Conservation (phyloP, 805 yeast species). For the Wickerhamiella occidentalis region DNA sequence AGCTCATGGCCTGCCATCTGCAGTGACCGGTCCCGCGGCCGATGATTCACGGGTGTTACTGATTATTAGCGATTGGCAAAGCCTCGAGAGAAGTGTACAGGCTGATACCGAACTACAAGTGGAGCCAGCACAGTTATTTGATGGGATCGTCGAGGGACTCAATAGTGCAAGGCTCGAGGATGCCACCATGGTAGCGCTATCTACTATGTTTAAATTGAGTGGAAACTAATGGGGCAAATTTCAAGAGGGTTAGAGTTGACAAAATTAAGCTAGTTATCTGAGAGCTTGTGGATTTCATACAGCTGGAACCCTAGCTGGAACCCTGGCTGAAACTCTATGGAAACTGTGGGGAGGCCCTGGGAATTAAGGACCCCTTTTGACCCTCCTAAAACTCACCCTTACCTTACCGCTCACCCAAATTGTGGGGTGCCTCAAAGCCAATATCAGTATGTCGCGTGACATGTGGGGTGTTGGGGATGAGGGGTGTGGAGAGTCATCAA, state of each 20-base stretch:
- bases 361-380: too few relatives aligned
- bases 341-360: too few relatives aligned
- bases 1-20: constrained; percentile 16
- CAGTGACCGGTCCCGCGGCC: constrained; percentile 20
- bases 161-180: constrained; percentile 56
- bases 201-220: not conserved
- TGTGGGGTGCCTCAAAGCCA: not conserved
- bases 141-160: constrained; percentile 45
- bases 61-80: constrained; percentile 52
- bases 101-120: constrained; percentile 40
- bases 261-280: too few relatives aligned
- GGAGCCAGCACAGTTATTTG: constrained; percentile 54
- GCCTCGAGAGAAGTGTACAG: constrained; percentile 41
- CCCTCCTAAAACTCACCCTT: too few relatives aligned
- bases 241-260: too few relatives aligned
- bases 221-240: too few relatives aligned
- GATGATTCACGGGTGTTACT: constrained; percentile 30
- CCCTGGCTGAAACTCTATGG: too few relatives aligned
- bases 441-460: constrained; percentile 2
- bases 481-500: not conserved
- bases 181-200: constrained; percentile 39
- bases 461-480: not conserved
- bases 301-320: too few relatives aligned
- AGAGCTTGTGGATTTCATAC: too few relatives aligned
- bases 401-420: too few relatives aligned